Evolutionary conservation across 257 asterid species (phyloP).

Genomic region (Solanum pinnatisectum): DNA sequence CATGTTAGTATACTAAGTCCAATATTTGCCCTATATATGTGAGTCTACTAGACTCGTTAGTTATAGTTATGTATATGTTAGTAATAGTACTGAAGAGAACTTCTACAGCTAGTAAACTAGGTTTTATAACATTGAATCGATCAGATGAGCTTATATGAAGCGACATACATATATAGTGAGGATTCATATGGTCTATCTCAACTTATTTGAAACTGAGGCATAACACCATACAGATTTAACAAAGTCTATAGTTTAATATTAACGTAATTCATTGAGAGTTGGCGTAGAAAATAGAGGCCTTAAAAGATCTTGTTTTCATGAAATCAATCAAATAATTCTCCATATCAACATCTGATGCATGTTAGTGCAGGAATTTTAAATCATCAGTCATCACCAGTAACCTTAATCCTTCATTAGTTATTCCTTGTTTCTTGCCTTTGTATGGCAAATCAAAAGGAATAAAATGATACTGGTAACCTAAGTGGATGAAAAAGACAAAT

Average conservation of each 20-base stretch:
- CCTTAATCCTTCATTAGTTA: neutral
- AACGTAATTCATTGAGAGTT: neutral
- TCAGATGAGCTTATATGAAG: neutral
- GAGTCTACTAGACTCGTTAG: neutral
- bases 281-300: neutral
- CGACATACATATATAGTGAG: neutral
- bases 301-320: neutral
- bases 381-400: neutral
- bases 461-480: neutral
- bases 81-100: neutral
- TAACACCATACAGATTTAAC: neutral
- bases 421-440: neutral
- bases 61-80: neutral
- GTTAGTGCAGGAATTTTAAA: neutral
- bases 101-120: neutral
- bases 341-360: neutral
- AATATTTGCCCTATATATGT: neutral
- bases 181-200: neutral
- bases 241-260: neutral
- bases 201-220: neutral
- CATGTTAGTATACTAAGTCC: neutral
- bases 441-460: neutral
- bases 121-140: neutral
- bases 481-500: neutral
- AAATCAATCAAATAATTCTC: neutral